phyloP scores from a whole-genome alignment of 2,329 filamentous ascomycete species.

The Xylariales sp. region DNA sequence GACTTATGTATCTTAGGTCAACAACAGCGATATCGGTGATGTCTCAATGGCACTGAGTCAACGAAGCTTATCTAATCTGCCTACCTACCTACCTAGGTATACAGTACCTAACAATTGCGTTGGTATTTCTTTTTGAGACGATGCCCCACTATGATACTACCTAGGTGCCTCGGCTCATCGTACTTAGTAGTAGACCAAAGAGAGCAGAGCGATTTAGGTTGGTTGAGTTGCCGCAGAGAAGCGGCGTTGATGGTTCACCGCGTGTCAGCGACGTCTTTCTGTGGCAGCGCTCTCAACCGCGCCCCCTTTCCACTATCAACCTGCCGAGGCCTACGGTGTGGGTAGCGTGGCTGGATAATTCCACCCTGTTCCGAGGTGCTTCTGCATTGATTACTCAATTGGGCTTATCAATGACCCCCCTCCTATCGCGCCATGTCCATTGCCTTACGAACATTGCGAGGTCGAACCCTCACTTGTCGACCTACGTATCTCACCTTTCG shows the following conservation, averaged over 20 bases:
- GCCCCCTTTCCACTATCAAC: background rate
- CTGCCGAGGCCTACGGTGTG: background rate
- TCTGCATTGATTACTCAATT: slow-evolving; percentile 5
- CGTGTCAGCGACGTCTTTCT: slow-evolving; percentile 2
- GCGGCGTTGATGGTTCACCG: background rate
- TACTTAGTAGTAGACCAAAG: background rate
- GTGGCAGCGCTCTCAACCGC: background rate
- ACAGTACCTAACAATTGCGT: no score
- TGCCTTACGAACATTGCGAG: slow-evolving; percentile 38
- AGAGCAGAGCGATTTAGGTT: background rate
- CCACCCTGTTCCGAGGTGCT: background rate
- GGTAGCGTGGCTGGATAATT: slow-evolving; percentile 6
- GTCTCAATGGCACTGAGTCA: no score
- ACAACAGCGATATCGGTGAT: no score
- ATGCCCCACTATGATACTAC: no score
- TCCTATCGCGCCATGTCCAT: slow-evolving; percentile 38
- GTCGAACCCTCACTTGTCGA: slow-evolving; percentile 37
- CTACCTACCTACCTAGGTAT: no score
- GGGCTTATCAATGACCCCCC: slow-evolving; percentile 29
- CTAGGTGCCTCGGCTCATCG: slow-evolving; percentile 10
- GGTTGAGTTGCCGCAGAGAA: background rate
- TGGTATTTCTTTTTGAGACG: no score
- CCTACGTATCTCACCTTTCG: slow-evolving; percentile 31
- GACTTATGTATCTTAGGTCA: no score
- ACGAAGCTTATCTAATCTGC: no score